phyloP scores from a whole-genome alignment of 371 early-diverging fungal genomes.

The Smittium culicis region DNA sequence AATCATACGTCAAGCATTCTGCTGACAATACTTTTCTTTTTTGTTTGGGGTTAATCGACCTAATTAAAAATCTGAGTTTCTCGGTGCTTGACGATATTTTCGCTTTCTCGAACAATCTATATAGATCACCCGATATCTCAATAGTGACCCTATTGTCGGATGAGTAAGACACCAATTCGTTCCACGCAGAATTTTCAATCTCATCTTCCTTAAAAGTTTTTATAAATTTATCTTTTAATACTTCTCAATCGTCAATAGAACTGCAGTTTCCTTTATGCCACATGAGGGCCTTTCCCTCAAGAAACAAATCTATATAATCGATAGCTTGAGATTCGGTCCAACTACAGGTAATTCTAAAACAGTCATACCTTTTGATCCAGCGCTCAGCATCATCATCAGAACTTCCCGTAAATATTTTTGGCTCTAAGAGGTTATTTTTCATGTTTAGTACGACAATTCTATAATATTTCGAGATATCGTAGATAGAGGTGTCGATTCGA shows the following conservation, averaged over 20 bases:
- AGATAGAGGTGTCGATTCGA: too few species aligned
- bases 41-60: neutral
- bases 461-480: too few species aligned
- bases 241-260: too few species aligned
- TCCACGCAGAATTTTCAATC: too few species aligned
- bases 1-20: neutral
- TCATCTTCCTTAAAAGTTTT: neutral
- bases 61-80: neutral
- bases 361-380: neutral
- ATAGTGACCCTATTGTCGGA: too few species aligned
- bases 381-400: neutral
- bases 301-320: neutral
- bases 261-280: neutral
- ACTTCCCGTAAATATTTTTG: neutral
- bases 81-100: too few species aligned
- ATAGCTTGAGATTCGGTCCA: neutral
- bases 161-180: too few species aligned
- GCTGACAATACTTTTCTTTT: neutral
- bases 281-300: constrained; percentile 1
- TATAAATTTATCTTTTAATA: neutral
- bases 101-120: too few species aligned
- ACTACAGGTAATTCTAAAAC: neutral
- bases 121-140: too few species aligned
- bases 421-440: too few species aligned
- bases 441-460: too few species aligned